Evolutionary conservation across 1,284 basidiomycete genomes (phyloP), one percentile per base, ranked within the genome.

Genomic region (Cutaneotrichosporon sp.): DNA sequence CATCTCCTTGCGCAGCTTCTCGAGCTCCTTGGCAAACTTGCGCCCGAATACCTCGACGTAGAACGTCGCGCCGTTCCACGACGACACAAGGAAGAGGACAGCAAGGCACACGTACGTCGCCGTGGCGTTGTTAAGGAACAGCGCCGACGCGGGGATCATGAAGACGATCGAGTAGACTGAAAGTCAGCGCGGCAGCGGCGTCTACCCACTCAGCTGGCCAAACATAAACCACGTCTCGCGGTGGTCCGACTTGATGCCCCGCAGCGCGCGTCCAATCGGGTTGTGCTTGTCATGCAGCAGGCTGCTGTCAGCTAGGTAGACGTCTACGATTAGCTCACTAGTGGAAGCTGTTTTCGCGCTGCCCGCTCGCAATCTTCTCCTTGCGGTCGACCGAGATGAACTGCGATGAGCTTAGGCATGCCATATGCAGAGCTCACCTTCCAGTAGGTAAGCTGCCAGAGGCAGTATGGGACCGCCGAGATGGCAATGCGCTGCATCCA

Each of bases 21-120:
- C 90, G 13, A 94, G 78, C 73, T 94, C 90, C 35, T 87, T 83
- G 70, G 93, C 90, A 65, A 94, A 94, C 89, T 93, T 93, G 74
- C 90, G 83, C 35, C 90, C 90, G 69, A 93, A 94, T 30, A 94
- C 90, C 70, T 97, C 92, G 56, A 96, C 91, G 72, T 94, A 94
- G 78, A 75, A 78, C 9, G 64, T 62, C 14, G 73, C 76, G n/a
- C 76, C 75, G 62, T 77, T 75, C 73, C 72, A 74, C 83, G 87
- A 56, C 81, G 88, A 48, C 83, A 90, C 87, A 30, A 80, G 77
- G 65, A 94, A 88, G 43, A 93, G 86, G 54, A 82, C 60, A 38
- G 90, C 77, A 20, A 96, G 76, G 76, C 90, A 93, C 2, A 81
- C 72, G 14, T 82, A 83, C 57, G 87, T 89, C 79, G 85, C 88